phyloP scores from a whole-genome alignment of 768 basidiomycete species.

The Lentinula sp. region DNA sequence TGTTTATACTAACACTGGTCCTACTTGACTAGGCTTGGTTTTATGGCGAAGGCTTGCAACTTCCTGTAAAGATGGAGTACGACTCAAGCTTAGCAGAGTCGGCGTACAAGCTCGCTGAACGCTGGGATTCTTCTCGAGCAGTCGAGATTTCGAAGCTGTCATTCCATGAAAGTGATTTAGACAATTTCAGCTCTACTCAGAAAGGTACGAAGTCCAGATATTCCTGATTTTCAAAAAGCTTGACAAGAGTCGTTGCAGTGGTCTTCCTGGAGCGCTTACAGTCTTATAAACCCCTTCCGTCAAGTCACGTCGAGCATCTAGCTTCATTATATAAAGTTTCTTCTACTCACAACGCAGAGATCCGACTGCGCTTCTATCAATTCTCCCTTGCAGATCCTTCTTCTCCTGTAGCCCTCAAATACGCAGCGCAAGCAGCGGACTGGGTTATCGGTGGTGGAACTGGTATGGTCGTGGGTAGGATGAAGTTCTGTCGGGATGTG shows the following conservation, averaged over 20 bases:
- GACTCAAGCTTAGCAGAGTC: slow-evolving; percentile 65
- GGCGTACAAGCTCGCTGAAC: slow-evolving; percentile 64
- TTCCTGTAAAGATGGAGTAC: slow-evolving; percentile 73
- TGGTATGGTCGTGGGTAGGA: slow-evolving; percentile 65
- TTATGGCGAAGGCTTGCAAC: slow-evolving; percentile 66
- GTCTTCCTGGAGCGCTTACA: slow-evolving; percentile 82
- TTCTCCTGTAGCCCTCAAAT: slow-evolving; percentile 41
- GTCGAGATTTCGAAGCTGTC: slow-evolving; percentile 36
- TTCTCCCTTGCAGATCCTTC: slow-evolving; percentile 51
- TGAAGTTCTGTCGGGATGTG: slow-evolving; percentile 79
- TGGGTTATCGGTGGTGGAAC: slow-evolving; percentile 68
- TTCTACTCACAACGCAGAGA: slow-evolving; percentile 65
- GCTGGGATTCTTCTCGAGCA: slow-evolving; percentile 65
- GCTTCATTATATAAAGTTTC: slow-evolving; percentile 44
- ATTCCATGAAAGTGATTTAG: slow-evolving; percentile 58
- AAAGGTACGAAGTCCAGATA: slow-evolving; percentile 38
- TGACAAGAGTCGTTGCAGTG: slow-evolving; percentile 30
- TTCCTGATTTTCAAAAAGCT: background rate
- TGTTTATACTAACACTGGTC: background rate
- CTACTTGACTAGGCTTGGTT: slow-evolving; percentile 61
- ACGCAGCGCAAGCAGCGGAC: slow-evolving; percentile 46
- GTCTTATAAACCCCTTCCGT: slow-evolving; percentile 54
- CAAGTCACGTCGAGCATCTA: slow-evolving; percentile 51
- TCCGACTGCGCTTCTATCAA: slow-evolving; percentile 74
- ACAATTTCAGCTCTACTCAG: slow-evolving; percentile 67